Evolutionary conservation across 1,284 basidiomycete species (phyloP), one percentile per base, ranked within the genome.

Genomic region (Ganoderma lucidum): DNA sequence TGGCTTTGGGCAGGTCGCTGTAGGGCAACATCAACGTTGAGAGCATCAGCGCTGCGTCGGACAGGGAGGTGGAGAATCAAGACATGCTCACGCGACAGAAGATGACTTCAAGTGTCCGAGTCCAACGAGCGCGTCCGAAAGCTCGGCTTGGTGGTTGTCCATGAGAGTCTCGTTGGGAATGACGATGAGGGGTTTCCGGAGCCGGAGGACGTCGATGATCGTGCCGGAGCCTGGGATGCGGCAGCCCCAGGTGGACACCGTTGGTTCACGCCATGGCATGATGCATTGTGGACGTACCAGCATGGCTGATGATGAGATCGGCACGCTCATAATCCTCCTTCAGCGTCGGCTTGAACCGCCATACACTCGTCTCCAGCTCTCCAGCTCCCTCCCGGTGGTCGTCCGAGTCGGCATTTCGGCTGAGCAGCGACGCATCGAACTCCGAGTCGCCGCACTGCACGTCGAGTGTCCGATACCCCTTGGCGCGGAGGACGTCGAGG

Each of bases 71-170:
- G 48, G 69, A 28, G 42, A 37, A 53, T 30, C 48, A 53, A 53
- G 48, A 53, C 23, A 14, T 19, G 81, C 90, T 82, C 79, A 93
- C 93, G 80, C 76, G 62, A 90, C 82, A 12, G 83, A 86, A 0
- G 90, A 86, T n/a, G 90, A 83, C 72, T 81, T 85, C 55, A 96
- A 82, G 80, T 96, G 88, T 0, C 89, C 88, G 39, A 90, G 84
- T 30, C 80, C 79, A 23, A 83, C 83, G 62, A 99, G 83, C 19
- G 91, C 90, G 55, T 86, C 81, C 0, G 97, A 96, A 6, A 99
- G 85, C 77, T 99, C 96, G 58, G 90, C 85, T 83, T 99, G 97
- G 77, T 99, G 97, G 80, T 98, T 94, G 80, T 98, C 93, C 81
- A 97, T 89, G 60, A 99, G 83, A 1, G 93, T 91, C 41, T 91